A percentile compares a stretch with the other conserved stretches of the same genome.
These are phyloP conservation scores for Dalbergia cochinchinensis DNA, from an alignment of 306 rosid genomes.

Conservation along the genomic window DNA sequence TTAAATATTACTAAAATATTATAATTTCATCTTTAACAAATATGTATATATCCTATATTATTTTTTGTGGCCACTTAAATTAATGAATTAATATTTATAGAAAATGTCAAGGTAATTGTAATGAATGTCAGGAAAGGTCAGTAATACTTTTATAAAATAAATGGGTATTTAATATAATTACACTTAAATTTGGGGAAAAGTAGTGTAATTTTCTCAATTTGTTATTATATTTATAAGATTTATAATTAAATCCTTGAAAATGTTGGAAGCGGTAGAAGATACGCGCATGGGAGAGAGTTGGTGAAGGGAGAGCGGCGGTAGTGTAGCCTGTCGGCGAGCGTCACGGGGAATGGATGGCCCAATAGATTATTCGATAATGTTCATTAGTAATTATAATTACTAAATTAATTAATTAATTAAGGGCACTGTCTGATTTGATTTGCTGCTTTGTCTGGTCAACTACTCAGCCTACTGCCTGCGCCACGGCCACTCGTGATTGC, in stretches of 20 bases:
- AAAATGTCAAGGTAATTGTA: no score
- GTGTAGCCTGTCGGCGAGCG: slow-evolving; percentile 57
- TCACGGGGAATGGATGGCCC: slow-evolving; percentile 39
- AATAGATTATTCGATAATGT: background rate
- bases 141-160: no score
- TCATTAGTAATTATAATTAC: background rate
- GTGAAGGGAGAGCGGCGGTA: slow-evolving; percentile 34
- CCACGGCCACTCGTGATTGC: slow-evolving; percentile 45
- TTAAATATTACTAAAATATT: no score
- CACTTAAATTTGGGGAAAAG: no score
- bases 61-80: no score
- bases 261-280: background rate
- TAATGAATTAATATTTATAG: no score
- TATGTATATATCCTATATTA: no score
- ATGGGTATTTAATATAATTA: no score
- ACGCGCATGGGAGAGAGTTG: slow-evolving; percentile 37
- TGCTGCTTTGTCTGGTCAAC: slow-evolving; percentile 47
- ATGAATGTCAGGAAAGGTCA: no score
- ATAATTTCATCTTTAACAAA: no score
- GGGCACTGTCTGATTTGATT: background rate
- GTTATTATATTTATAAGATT: no score
- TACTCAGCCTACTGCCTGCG: slow-evolving; percentile 39
- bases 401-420: slow-evolving; percentile 2
- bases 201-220: no score
- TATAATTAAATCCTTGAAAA: background rate